These are phyloP conservation scores for Cyberlindnera maritima DNA, from an alignment of 805 yeast species.

Conservation along the genomic window DNA sequence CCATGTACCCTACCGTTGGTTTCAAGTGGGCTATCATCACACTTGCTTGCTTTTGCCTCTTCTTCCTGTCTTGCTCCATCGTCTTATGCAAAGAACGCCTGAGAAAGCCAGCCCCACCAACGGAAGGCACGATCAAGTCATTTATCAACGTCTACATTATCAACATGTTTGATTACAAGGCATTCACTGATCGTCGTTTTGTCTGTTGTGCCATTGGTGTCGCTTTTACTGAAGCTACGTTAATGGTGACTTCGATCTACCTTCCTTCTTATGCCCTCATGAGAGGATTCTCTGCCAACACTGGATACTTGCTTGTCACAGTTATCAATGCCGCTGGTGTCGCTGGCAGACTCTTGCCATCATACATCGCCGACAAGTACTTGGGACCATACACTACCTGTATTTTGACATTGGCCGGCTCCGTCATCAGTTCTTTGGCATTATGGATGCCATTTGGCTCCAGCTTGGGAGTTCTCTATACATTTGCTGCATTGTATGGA, in stretches of 20 bases:
- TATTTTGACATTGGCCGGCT: conserved; percentile 32
- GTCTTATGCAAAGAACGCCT: conserved; percentile 33
- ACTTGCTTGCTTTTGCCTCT: conserved; percentile 39
- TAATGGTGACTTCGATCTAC: conserved; percentile 43
- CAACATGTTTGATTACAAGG: conserved; percentile 30
- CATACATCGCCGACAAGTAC: conserved; percentile 39
- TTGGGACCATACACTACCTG: conserved; percentile 54
- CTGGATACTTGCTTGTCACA: conserved; percentile 46
- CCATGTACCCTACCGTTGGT: conserved; percentile 40
- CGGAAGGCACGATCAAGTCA: neutral
- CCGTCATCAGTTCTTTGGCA: conserved; percentile 32
- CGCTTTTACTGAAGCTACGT: conserved; percentile 32
- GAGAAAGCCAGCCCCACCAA: conserved; percentile 12
- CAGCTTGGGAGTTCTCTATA: conserved; percentile 34
- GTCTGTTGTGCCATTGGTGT: conserved; percentile 40
- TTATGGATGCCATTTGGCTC: conserved; percentile 41
- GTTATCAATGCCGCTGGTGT: conserved; percentile 44
- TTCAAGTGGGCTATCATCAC: conserved; percentile 52
- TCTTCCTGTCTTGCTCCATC: conserved; percentile 24
- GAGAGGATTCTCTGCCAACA: conserved; percentile 41
- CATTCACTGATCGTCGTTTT: conserved; percentile 43
- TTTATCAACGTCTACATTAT: conserved; percentile 14
- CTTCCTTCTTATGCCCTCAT: conserved; percentile 51
- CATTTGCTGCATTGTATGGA: conserved; percentile 49
- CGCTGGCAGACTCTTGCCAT: conserved; percentile 42